phyloP scores from a whole-genome alignment of 306 rosid species.

The Sindora glabra region DNA sequence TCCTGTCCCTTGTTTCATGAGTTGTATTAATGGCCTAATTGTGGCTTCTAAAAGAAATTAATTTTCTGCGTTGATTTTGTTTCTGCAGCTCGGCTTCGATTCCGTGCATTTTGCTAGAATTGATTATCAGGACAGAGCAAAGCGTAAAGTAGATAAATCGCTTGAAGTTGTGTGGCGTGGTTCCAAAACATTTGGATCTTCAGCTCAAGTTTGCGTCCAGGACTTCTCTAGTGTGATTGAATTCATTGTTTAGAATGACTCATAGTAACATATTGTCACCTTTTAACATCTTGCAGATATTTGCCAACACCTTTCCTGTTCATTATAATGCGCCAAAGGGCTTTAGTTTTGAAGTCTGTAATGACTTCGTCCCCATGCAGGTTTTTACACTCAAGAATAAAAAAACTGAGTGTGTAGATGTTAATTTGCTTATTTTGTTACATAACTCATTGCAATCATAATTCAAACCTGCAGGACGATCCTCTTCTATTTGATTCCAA shows the following conservation, averaged over 20 bases:
- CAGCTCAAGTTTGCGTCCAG: slow-evolving; percentile 64
- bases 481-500: slow-evolving; percentile 60
- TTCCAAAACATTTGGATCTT: slow-evolving; percentile 74
- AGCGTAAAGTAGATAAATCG: slow-evolving; percentile 58
- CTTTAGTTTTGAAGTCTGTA: slow-evolving; percentile 61
- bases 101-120: slow-evolving; percentile 90
- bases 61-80: not conserved
- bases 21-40: not conserved
- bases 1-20: no score
- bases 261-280: not conserved
- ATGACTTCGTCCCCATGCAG: slow-evolving; percentile 48
- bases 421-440: slow-evolving; percentile 1
- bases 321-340: slow-evolving; percentile 67
- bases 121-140: slow-evolving; percentile 80
- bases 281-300: slow-evolving; percentile 40
- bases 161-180: slow-evolving; percentile 96
- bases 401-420: not conserved
- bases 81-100: slow-evolving; percentile 78
- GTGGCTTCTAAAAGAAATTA: not conserved
- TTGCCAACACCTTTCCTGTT: slow-evolving; percentile 71
- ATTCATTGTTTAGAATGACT: not conserved
- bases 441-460: slow-evolving; percentile 1
- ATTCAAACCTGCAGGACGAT: slow-evolving; percentile 60
- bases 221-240: no score
- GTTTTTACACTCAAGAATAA: no score